phyloP scores from a whole-genome alignment of 495 filamentous ascomycete genomes.

The Podospora appendiculata region DNA sequence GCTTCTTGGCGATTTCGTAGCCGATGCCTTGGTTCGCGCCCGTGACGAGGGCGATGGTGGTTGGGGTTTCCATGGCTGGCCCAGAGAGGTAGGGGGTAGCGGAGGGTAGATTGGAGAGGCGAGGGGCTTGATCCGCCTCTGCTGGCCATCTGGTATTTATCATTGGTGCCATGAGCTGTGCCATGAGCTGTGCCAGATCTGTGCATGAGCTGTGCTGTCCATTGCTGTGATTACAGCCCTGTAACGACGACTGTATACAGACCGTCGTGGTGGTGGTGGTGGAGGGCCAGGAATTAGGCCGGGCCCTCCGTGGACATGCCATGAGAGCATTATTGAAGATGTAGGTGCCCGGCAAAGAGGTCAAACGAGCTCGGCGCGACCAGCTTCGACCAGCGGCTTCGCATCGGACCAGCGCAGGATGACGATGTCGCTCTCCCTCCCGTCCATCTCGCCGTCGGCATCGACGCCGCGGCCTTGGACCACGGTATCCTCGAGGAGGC shows the following conservation, averaged over 20 bases:
- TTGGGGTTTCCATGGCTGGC: no score
- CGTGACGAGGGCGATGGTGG: slow-evolving; percentile 35
- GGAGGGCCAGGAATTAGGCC: no score
- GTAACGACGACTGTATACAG: no score
- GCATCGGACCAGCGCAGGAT: slow-evolving; percentile 84
- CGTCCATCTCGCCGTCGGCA: slow-evolving; percentile 48
- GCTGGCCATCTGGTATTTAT: neutral
- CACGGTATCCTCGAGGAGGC: slow-evolving; percentile 55
- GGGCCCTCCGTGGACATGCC: no score
- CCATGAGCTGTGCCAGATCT: no score
- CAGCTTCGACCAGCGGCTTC: slow-evolving; percentile 58
- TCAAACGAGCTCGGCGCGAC: slow-evolving; percentile 79
- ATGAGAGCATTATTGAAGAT: no score
- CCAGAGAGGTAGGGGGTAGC: neutral
- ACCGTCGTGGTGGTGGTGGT: no score
- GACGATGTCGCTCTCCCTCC: slow-evolving; percentile 75
- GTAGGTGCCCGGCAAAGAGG: neutral
- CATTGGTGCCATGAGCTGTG: neutral
- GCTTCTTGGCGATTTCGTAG: slow-evolving; percentile 33
- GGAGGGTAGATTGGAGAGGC: no score
- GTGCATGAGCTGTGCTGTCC: no score
- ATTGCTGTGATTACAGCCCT: no score
- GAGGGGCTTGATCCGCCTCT: no score
- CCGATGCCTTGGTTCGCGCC: slow-evolving; percentile 44
- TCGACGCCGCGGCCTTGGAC: slow-evolving; percentile 51